A percentile compares a stretch with the other conserved stretches of the same genome.
Conservation (phyloP, 2,329 filamentous ascomycete species). For the Fusarium beomiforme region DNA sequence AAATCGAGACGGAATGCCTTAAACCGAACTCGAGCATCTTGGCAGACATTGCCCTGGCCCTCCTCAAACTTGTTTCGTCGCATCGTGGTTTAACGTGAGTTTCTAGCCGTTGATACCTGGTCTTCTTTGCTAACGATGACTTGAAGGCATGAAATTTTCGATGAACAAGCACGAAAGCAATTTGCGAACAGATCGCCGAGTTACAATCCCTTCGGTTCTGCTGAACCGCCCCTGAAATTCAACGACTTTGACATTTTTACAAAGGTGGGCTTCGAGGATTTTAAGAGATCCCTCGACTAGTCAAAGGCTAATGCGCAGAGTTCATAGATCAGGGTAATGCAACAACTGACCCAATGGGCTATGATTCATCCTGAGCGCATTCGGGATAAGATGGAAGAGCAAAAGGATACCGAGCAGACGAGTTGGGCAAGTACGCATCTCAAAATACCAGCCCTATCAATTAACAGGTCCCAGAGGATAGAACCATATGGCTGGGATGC, state of each 20-base stretch:
- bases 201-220: slow-evolving; percentile 85
- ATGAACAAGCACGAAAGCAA: slow-evolving; percentile 91
- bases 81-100: slow-evolving; percentile 91
- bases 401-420: slow-evolving; percentile 82
- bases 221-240: slow-evolving; percentile 78
- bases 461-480: slow-evolving; percentile 65
- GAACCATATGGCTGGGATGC: slow-evolving; percentile 90
- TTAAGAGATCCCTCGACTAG: too few relatives aligned
- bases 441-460: background rate
- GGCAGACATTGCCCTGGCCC: slow-evolving; percentile 81
- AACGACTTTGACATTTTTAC: slow-evolving; percentile 82
- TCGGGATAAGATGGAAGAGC: slow-evolving; percentile 85
- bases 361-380: slow-evolving; percentile 89
- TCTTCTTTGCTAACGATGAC: slow-evolving; percentile 13
- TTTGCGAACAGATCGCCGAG: slow-evolving; percentile 83
- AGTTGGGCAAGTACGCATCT: slow-evolving; percentile 75
- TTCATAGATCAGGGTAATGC: slow-evolving; percentile 75
- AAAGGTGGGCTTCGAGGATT: slow-evolving; percentile 66
- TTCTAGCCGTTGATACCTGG: background rate
- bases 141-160: slow-evolving; percentile 82
- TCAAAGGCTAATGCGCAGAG: background rate
- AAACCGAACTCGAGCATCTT: slow-evolving; percentile 80
- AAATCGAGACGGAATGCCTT: slow-evolving; percentile 88
- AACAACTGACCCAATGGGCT: slow-evolving; percentile 90
- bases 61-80: slow-evolving; percentile 93